Base-by-base conservation (phyloP, 2,329 filamentous ascomycete genomes). In the Macrophomina phaseolina region DNA sequence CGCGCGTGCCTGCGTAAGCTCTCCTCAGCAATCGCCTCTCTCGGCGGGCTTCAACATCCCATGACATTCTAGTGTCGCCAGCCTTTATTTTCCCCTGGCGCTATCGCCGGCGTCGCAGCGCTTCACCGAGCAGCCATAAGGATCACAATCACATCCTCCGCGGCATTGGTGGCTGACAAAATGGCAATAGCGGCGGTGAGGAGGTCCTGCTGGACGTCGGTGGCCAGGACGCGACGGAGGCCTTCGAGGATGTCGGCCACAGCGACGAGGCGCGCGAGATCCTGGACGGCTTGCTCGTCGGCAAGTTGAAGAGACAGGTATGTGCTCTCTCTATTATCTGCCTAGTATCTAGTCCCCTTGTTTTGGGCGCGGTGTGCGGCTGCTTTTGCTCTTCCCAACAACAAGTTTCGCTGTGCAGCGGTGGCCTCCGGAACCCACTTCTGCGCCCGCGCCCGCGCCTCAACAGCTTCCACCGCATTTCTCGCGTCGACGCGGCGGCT, bases 211-310 rank as follows among this genome's bases (percentile, higher is more conserved):
- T 99, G 73, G 95, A 99, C 74, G 94, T 98, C 71, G 95, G 86
- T 76, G 95, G 95, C 73, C 94, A 97, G 84, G 95, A 99, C 81
- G 91, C 92, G 76, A 97, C 94, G 74, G 95, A 98, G 84, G 94
- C 95, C 69, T 99, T 99, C 79, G 95, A 99, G 85, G 95, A 99
- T 82, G 95, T 99, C 76, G 95, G 95, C 78, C 95, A 99, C 90
- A 96, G 92, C 76, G 95, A 99, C 81, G 95, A 99, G 86, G 95
- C 95, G 72, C 91, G 95, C 72, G 94, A 98, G 85, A 94, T 97
- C 72, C 89, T 99, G 67, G 89, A 91, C 0, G 77, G 77, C 45
- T 69, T 79, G 71, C 73, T 77, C 32, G 77, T 79, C 42, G 77
- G 77, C 67, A 77, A 49, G 30, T 64, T 79, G 67, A 77, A 79